A percentile compares a stretch with the other conserved stretches of the same genome.
Conservation (phyloP, 2,329 filamentous ascomycete genomes). For the Pseudocercospora fijiensis region DNA sequence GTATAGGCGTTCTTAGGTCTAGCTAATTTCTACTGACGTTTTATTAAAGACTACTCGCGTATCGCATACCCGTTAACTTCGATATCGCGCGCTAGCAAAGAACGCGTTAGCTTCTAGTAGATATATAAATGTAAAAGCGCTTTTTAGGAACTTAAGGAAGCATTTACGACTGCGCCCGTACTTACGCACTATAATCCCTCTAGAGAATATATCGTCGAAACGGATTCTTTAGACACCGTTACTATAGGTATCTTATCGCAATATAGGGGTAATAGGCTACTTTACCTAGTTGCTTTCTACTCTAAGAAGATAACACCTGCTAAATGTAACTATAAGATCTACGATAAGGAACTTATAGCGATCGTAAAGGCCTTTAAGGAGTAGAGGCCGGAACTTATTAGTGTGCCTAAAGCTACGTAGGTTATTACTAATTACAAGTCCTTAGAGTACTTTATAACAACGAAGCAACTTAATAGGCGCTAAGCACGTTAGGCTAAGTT, state of each 20-base stretch:
- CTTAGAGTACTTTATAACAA: background rate
- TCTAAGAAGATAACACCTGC: constrained; percentile 27
- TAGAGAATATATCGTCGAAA: background rate
- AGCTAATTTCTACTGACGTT: constrained; percentile 8
- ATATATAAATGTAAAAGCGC: background rate
- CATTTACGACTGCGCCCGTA: background rate
- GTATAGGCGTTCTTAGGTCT: constrained; percentile 6
- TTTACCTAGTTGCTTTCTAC: constrained; percentile 26
- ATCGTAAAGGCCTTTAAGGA: no score
- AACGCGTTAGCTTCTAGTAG: background rate
- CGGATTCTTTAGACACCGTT: background rate
- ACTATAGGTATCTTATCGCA: background rate
- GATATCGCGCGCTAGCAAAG: background rate
- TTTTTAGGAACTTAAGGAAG: background rate
- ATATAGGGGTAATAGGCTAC: background rate
- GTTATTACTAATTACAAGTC: constrained; percentile 31
- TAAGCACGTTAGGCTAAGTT: background rate
- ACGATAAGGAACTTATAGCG: constrained; percentile 41
- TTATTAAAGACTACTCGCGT: background rate
- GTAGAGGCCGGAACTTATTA: no score
- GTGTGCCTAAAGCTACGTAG: constrained; percentile 31
- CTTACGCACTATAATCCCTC: background rate
- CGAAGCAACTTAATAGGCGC: background rate
- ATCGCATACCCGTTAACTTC: background rate
- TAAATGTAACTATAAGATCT: no score